Conservation (phyloP, 2,329 filamentous ascomycete genomes). For the Claviceps sp. region DNA sequence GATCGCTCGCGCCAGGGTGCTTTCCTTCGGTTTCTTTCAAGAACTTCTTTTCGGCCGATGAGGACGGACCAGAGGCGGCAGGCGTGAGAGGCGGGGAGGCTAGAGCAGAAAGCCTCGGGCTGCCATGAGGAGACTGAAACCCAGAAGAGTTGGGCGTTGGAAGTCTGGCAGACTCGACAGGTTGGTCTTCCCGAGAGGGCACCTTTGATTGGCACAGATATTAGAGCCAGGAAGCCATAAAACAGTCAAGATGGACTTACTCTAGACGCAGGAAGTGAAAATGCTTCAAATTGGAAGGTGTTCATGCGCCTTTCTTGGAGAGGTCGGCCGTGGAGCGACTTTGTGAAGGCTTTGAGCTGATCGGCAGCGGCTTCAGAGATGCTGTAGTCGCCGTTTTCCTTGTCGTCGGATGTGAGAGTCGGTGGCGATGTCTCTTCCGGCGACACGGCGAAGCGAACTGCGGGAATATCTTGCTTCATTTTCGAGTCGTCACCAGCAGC, state of each 20-base stretch:
- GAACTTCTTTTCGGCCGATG: conserved; percentile 15
- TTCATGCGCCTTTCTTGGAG: conserved; percentile 74
- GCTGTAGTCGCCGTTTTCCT: conserved; percentile 14
- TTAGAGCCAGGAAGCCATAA: conserved; percentile 1
- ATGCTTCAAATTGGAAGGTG: conserved; percentile 79
- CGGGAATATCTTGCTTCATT: conserved; percentile 20
- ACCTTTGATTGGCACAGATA: conserved; percentile 25
- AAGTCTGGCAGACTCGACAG: conserved; percentile 46
- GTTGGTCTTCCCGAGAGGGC: conserved; percentile 46
- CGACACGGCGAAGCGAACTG: conserved; percentile 59
- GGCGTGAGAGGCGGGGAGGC: conserved; percentile 86
- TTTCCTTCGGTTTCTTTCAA: conserved; percentile 22
- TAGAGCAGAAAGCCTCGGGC: conserved; percentile 55
- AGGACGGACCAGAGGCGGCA: conserved; percentile 48
- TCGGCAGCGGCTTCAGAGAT: conserved; percentile 38
- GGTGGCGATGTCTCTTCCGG: conserved; percentile 50
- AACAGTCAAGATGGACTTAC: conserved; percentile 39
- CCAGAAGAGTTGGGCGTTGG: conserved; percentile 52
- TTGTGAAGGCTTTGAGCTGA: conserved; percentile 58
- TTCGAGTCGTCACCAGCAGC: conserved; percentile 10
- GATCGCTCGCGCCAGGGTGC: conserved; percentile 25
- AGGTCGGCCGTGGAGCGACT: conserved; percentile 57
- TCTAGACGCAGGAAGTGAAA: conserved; percentile 74
- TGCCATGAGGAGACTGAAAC: conserved; percentile 52
- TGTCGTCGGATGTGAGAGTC: conserved; percentile 28